Base-by-base conservation (phyloP, 306 rosid genomes). In the Crotalaria pallida region DNA sequence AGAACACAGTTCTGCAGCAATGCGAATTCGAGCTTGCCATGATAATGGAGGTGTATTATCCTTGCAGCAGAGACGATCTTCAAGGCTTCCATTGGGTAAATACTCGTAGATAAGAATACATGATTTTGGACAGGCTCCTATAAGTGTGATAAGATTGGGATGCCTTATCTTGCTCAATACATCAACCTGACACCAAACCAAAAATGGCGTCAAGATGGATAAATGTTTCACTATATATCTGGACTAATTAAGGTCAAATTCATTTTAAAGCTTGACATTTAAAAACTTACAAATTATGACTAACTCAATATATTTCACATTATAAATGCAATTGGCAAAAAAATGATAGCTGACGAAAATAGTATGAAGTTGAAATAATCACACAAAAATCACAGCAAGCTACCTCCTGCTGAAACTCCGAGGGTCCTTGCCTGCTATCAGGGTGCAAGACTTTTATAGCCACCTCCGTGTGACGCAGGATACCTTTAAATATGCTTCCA, bases 351-450 rank as follows among this genome's bases (percentile, higher is more conserved):
- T 8, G 22, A 44, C 3, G 0, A 55, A 58, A 58, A 66, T 24
- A 47, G 23, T n/a, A 38, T 5, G 27, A 34, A 51, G 19, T 67
- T 1, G 56, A 41, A 78, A 71, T 10, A 38, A 63, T 23, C 4
- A 34, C 76, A 22, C 24, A 52, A 74, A 64, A 49, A 27, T 40
- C n/a, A 53, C 59, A 63, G 51, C 64, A 69, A 40, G 68, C n/a
- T 81, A 92, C 98, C 96, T 90, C 98, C 64, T 85, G 91, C 77
- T 82, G 91, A 77, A 86, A 92, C 74, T 92, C 96, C 4, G 77
- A 53, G 13, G 89, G 84, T 62, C 97, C 99, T 77, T 94, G 97
- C 57, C 26, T 40, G 67, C 96, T 83, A 44, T 70, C 47, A 22
- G 96, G 66, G 31, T 76, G 49, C 58, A 87, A 76, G 40, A 76